Base-by-base conservation (phyloP, 176 grass and related monocot species). In the Bothriochloa decipiens region DNA sequence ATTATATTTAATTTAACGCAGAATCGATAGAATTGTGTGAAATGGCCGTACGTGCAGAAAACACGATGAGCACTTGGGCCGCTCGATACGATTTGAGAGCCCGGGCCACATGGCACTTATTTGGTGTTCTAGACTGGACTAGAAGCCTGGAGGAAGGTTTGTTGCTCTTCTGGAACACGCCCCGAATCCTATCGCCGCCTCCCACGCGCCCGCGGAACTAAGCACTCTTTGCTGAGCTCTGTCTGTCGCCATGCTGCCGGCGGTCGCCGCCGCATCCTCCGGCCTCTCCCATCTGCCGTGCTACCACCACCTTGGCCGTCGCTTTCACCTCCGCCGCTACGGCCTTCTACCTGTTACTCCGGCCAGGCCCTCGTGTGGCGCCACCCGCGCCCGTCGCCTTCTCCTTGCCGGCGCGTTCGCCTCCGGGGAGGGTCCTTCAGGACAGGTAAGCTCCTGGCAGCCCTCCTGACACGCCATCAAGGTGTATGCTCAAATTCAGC, bases 211-310 rank as follows among this genome's bases (percentile, higher is more conserved):
- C 40, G 70, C 41, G 3, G 40, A 47, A n/a, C 27, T 32, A 16
- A 25, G 39, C 42, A 70, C 72, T 68, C 46, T 53, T 45, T 62
- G 37, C 35, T 2, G 70, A 75, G 18, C 36, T 69, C 66, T 46
- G 32, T 63, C 70, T 53, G 16, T 65, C 33, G 77, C 65, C 57
- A 88, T 87, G 81, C 77, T 77, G 65, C 82, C 57, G 65, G 76
- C 73, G 46, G 40, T 72, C 37, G 77, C 83, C 83, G 60, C 45
- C 61, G 28, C 68, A 63, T 79, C 83, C 46, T 72, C 45, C 28
- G 39, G 49, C 23, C 5, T 61, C 83, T 58, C 46, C 47, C 29
- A 39, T 45, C 45, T 23, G 49, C 74, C 60, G 58, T 16, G 4
- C 71, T 8, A 70, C 37, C 77, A 32, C 49, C 25, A 33, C 32